Evolutionary conservation across 176 grass and related monocot genomes (phyloP).

Genomic region (Sorghum bicolor): DNA sequence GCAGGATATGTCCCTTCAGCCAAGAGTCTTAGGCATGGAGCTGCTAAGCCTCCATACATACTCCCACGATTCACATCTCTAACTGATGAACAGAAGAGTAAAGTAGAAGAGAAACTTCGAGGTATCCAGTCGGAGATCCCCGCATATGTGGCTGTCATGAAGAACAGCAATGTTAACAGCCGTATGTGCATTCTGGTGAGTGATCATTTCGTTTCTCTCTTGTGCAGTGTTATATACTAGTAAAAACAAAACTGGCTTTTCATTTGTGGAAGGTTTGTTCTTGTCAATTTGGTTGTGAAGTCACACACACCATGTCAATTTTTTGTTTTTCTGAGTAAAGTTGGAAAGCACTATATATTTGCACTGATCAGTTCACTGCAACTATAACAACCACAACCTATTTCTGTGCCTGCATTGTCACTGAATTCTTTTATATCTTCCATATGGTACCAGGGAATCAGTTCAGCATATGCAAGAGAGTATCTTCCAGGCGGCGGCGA

Average conservation of each 20-base stretch:
- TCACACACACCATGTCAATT: neutral
- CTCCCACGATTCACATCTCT: neutral
- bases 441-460: slow-evolving; percentile 21
- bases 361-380: neutral
- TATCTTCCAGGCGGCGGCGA: slow-evolving; percentile 10
- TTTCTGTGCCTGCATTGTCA: neutral
- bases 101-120: neutral
- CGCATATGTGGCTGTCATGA: slow-evolving; percentile 1
- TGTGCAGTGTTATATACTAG: neutral
- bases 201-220: neutral
- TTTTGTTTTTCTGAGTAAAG: neutral
- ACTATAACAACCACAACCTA: neutral
- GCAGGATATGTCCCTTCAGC: slow-evolving; percentile 11
- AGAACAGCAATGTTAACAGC: neutral
- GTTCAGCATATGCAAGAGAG: neutral
- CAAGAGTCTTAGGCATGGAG: neutral
- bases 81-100: neutral
- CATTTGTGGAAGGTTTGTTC: neutral
- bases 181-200: neutral
- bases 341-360: neutral
- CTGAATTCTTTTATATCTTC: neutral
- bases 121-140: slow-evolving; percentile 18
- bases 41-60: neutral
- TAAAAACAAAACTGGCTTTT: neutral
- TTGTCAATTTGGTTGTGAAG: neutral